Conservation (phyloP, 2,329 filamentous ascomycete species). For the Fusarium sp. region DNA sequence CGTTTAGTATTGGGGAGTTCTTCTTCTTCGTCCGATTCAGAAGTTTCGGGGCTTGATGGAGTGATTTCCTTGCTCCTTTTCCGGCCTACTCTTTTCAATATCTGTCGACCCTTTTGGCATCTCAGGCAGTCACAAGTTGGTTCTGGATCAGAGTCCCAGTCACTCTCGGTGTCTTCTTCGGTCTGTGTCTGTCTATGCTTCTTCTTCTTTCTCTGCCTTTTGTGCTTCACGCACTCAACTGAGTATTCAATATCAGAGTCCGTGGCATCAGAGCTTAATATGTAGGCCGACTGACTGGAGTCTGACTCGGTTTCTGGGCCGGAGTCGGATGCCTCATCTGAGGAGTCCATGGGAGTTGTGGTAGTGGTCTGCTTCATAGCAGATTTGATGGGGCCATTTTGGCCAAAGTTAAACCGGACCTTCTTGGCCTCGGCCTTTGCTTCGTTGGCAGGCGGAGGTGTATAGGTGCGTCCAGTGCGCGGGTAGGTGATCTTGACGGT, state of each 20-base stretch:
- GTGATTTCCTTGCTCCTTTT: slow-evolving; percentile 22
- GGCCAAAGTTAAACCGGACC: slow-evolving; percentile 53
- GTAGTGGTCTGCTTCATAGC: slow-evolving; percentile 37
- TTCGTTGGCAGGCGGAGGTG: neutral
- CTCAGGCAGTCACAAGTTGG: slow-evolving; percentile 43
- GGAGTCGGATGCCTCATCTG: slow-evolving; percentile 37
- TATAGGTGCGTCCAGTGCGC: slow-evolving; percentile 44
- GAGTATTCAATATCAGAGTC: slow-evolving; percentile 33
- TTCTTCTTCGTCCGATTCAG: slow-evolving; percentile 37
- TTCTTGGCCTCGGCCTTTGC: slow-evolving; percentile 48
- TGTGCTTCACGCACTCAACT: slow-evolving; percentile 11
- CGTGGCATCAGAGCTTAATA: slow-evolving; percentile 21
- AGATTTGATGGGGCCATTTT: slow-evolving; percentile 42
- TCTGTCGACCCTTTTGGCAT: slow-evolving; percentile 38
- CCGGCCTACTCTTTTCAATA: slow-evolving; percentile 36
- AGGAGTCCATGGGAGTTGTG: slow-evolving; percentile 24
- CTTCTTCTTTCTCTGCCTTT: slow-evolving; percentile 33
- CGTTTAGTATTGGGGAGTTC: slow-evolving; percentile 19
- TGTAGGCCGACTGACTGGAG: slow-evolving; percentile 35
- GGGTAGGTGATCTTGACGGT: slow-evolving; percentile 61
- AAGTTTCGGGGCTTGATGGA: slow-evolving; percentile 13
- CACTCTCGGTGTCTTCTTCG: slow-evolving; percentile 37
- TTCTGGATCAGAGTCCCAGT: slow-evolving; percentile 48
- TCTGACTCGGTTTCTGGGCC: slow-evolving; percentile 32
- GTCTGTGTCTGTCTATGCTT: slow-evolving; percentile 12